Conservation (phyloP, 2,329 filamentous ascomycete genomes). For the Monosporascus cannonballus region DNA sequence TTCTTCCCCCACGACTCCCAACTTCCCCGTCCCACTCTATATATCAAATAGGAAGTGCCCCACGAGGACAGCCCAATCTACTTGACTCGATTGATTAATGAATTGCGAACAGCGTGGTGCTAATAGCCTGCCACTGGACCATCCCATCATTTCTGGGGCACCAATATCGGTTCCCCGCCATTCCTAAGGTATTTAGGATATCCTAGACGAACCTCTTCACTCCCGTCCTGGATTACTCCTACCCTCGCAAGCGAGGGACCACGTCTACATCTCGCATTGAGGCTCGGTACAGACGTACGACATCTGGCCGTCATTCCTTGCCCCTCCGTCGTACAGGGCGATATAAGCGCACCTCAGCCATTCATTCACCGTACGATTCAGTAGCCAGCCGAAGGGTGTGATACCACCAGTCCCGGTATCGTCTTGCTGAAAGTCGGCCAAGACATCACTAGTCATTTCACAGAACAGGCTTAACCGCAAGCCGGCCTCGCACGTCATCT, state of each 20-base stretch:
- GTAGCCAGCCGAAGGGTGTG: background rate
- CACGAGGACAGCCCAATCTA: background rate
- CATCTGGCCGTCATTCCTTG: background rate
- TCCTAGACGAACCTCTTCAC: too few species aligned
- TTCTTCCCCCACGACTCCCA: background rate
- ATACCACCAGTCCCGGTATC: background rate
- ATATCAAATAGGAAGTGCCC: slow-evolving; percentile 1
- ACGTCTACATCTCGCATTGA: background rate
- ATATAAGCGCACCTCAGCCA: background rate
- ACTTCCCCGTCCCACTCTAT: background rate
- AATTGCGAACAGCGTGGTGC: background rate
- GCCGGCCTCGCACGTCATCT: too few species aligned
- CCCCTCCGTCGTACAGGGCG: background rate
- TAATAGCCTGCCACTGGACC: background rate
- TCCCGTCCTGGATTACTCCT: too few species aligned
- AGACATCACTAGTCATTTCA: background rate
- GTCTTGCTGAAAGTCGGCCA: background rate
- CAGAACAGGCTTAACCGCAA: too few species aligned
- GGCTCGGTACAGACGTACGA: background rate
- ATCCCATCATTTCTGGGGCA: background rate
- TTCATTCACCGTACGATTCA: background rate
- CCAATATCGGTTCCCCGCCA: background rate
- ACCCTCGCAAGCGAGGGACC: too few species aligned
- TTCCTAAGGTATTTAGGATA: background rate
- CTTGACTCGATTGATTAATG: background rate